Evolutionary conservation across 345 rosid species (phyloP).

Genomic region (Passiflora organensis): DNA sequence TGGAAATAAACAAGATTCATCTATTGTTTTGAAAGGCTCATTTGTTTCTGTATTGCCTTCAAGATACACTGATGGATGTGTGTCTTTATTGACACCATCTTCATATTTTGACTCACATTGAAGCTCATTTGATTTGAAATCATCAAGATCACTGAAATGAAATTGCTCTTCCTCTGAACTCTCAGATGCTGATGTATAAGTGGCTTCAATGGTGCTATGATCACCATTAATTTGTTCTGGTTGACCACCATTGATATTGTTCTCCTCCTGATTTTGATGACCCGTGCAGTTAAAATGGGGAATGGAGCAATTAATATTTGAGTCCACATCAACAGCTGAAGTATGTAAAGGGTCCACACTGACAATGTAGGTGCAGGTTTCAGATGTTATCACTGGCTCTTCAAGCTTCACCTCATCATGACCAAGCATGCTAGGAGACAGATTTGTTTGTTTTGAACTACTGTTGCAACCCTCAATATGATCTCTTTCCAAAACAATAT

Average conservation of each 20-base stretch:
- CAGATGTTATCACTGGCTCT: slow-evolving; percentile 14
- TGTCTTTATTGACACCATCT: slow-evolving; percentile 26
- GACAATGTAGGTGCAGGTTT: slow-evolving; percentile 20
- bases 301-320: slow-evolving; percentile 19
- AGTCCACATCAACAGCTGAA: slow-evolving; percentile 26
- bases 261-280: slow-evolving; percentile 24
- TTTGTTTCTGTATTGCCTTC: slow-evolving; percentile 18
- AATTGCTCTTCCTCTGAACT: slow-evolving; percentile 70
- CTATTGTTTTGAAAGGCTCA: slow-evolving; percentile 14
- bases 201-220: slow-evolving; percentile 20
- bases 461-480: neutral
- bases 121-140: slow-evolving; percentile 24
- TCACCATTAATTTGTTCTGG: slow-evolving; percentile 19
- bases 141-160: slow-evolving; percentile 58
- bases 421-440: slow-evolving; percentile 13
- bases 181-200: slow-evolving; percentile 30
- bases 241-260: slow-evolving; percentile 17
- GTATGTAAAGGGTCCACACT: slow-evolving; percentile 20
- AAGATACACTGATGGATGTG: slow-evolving; percentile 14
- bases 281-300: slow-evolving; percentile 22
- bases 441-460: slow-evolving; percentile 18
- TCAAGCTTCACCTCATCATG: slow-evolving; percentile 10
- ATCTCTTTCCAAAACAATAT: slow-evolving; percentile 9
- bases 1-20: slow-evolving; percentile 21
- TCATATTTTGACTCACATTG: slow-evolving; percentile 18